Evolutionary conservation across 1,139 yeast species (phyloP).

Genomic region (Hyphopichia burtonii): DNA sequence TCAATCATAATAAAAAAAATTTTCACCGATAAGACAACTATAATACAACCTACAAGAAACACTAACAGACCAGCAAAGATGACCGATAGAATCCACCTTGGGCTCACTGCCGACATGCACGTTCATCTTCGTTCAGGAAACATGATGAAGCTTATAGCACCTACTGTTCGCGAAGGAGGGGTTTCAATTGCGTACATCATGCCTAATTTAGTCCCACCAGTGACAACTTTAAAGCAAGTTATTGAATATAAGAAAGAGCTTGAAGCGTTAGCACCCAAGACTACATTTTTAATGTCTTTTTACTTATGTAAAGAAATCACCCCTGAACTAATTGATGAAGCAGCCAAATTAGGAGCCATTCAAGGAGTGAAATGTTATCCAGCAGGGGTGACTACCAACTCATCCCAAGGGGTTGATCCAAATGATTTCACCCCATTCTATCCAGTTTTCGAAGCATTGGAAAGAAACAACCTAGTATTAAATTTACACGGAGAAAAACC

Average conservation of each 20-base stretch:
- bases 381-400: conserved; percentile 97
- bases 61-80: not conserved
- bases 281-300: conserved; percentile 88
- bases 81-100: conserved; percentile 52
- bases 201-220: conserved; percentile 96
- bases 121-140: conserved; percentile 92
- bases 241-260: conserved; percentile 65
- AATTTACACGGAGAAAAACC: conserved; percentile 97
- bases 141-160: conserved; percentile 90
- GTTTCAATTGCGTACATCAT: conserved; percentile 86
- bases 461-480: conserved; percentile 69
- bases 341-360: conserved; percentile 70
- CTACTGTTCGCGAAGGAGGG: conserved; percentile 89
- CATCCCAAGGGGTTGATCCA: conserved; percentile 89
- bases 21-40: too few species aligned
- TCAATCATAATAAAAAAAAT: too few species aligned
- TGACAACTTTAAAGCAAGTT: conserved; percentile 77
- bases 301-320: conserved; percentile 77
- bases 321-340: conserved; percentile 78
- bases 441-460: conserved; percentile 87
- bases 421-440: conserved; percentile 86
- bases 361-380: conserved; percentile 95
- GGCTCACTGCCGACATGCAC: conserved; percentile 91
- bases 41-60: too few species aligned
- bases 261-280: conserved; percentile 70